Percentiles rank a stretch among this genome's conserved stretches.
phyloP scores from a whole-genome alignment of 1,284 basidiomycete genomes.

The Ceratobasidium sp. region DNA sequence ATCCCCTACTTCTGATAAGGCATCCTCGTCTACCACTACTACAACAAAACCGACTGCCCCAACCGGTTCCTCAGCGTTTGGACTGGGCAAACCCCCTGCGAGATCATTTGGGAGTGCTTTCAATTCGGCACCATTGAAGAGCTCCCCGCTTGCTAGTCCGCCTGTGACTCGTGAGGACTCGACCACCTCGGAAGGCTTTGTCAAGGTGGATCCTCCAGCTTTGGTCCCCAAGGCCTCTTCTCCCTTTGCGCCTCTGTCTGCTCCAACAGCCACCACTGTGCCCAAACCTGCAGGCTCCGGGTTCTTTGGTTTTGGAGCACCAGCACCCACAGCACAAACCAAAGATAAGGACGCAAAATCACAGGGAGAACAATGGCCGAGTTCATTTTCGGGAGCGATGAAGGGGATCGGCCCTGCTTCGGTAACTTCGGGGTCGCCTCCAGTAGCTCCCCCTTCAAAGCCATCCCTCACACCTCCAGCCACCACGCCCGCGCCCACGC shows the following conservation, averaged over 20 bases:
- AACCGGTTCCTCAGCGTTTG: conserved; percentile 44
- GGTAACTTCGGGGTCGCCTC: conserved; percentile 27
- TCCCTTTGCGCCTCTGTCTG: not conserved
- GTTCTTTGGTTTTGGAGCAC: conserved; percentile 6
- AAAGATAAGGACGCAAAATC: conserved; percentile 14
- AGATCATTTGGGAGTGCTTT: conserved; percentile 57
- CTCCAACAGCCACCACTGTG: too few species aligned
- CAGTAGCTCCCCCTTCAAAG: conserved; percentile 8
- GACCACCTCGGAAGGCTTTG: conserved; percentile 8
- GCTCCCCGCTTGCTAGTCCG: conserved; percentile 65
- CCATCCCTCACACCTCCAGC: too few species aligned
- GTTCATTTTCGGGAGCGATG: conserved; percentile 11
- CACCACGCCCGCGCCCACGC: conserved; percentile 24
- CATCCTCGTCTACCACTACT: conserved; percentile 48
- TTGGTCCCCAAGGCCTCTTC: conserved; percentile 21
- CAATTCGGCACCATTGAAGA: conserved; percentile 65
- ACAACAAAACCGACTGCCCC: conserved; percentile 47
- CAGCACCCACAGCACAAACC: not conserved
- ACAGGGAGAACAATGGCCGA: conserved; percentile 2
- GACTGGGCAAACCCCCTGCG: conserved; percentile 56
- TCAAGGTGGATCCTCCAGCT: conserved; percentile 14
- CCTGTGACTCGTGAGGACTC: conserved; percentile 51
- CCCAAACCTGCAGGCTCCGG: conserved; percentile 12
- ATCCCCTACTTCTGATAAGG: conserved; percentile 58
- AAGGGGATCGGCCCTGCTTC: conserved; percentile 27